phyloP scores from a whole-genome alignment of 176 grass and related monocot species.

The Themeda triandra region DNA sequence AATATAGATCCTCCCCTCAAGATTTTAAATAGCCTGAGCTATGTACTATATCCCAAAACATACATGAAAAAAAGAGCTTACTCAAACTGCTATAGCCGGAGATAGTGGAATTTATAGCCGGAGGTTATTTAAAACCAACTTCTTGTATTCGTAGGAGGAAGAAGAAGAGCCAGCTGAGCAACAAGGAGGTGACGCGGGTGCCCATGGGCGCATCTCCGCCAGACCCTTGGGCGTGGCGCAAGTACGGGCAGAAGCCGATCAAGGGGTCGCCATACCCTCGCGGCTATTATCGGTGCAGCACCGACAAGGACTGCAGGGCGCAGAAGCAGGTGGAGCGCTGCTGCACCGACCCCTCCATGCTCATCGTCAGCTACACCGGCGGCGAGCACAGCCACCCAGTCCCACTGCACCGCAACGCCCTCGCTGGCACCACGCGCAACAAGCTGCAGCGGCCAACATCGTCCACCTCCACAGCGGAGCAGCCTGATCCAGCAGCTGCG shows the following conservation, averaged over 20 bases:
- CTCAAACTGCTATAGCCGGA: no score
- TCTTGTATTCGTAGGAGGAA: no score
- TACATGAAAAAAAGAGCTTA: no score
- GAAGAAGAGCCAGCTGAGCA: no score
- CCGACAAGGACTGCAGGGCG: slow-evolving; percentile 60
- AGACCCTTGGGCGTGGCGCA: slow-evolving; percentile 64
- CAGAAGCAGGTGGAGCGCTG: slow-evolving; percentile 96
- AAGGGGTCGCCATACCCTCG: slow-evolving; percentile 83
- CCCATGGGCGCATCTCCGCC: background rate
- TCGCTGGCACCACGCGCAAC: slow-evolving; percentile 71
- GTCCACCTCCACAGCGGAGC: no score
- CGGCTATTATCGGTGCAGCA: slow-evolving; percentile 79
- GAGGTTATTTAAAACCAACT: no score
- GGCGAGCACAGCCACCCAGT: slow-evolving; percentile 70
- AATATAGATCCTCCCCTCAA: no score
- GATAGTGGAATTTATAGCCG: no score
- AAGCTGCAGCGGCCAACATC: background rate
- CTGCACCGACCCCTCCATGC: slow-evolving; percentile 66
- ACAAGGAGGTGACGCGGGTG: no score
- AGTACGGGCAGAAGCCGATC: slow-evolving; percentile 94
- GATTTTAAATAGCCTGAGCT: no score
- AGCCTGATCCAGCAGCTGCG: no score
- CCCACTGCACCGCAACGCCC: slow-evolving; percentile 73
- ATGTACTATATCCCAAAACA: no score
- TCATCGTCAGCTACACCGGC: slow-evolving; percentile 82